phyloP scores from a whole-genome alignment of 2,329 filamentous ascomycete genomes.

The Amauroascus verrucosus region DNA sequence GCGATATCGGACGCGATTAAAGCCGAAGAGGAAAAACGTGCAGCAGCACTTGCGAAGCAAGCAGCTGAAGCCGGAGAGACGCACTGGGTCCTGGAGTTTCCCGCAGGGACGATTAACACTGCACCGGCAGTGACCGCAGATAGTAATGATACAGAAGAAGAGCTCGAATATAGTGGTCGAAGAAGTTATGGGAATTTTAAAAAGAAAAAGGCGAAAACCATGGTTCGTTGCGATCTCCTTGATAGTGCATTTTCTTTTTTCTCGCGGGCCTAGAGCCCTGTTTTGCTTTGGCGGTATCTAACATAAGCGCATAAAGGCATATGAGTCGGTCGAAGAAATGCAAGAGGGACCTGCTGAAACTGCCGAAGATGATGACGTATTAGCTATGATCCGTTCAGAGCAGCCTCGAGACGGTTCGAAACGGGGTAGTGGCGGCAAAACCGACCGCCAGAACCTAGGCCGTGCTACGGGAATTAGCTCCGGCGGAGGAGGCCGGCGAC shows the following conservation, averaged over 20 bases:
- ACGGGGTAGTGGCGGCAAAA: neutral
- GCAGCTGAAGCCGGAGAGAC: constrained; percentile 37
- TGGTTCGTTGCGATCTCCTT: neutral
- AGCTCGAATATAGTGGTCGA: constrained; percentile 25
- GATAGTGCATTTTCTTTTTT: neutral
- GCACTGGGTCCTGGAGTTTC: constrained; percentile 35
- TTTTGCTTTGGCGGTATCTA: neutral
- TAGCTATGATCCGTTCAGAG: neutral
- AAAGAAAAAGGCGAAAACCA: constrained; percentile 24
- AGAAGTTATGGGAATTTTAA: constrained; percentile 33
- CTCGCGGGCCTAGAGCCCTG: too few species aligned
- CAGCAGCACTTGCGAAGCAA: constrained; percentile 31
- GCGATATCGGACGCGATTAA: constrained; percentile 34
- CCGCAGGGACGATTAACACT: constrained; percentile 17
- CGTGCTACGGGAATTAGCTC: constrained; percentile 7
- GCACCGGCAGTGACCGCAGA: neutral
- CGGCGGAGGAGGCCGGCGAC: neutral
- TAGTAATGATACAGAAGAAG: constrained; percentile 20
- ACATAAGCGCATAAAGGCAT: neutral
- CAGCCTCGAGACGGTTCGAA: neutral
- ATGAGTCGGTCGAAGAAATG: neutral
- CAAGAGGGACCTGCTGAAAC: neutral
- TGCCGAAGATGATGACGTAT: neutral
- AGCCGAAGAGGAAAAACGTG: constrained; percentile 34
- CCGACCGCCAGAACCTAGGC: neutral